A percentile compares a stretch with the other conserved stretches of the same genome.
phyloP scores from a whole-genome alignment of 768 basidiomycete genomes.

The Leccinum longicurvipes region DNA sequence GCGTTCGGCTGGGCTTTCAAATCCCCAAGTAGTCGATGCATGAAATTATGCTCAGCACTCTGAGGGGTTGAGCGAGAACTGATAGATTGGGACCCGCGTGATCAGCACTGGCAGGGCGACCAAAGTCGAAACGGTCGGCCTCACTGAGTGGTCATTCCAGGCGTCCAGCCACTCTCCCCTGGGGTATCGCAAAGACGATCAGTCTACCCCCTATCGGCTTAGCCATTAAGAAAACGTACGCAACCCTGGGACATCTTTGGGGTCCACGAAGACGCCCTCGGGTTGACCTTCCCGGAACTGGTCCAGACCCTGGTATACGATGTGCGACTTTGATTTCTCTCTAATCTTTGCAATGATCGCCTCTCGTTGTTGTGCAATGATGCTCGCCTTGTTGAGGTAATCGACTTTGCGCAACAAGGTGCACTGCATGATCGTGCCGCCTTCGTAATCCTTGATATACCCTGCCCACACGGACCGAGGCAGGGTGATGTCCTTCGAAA shows the following conservation, averaged over 20 bases:
- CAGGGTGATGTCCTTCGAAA: constrained; percentile 95
- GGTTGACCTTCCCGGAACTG: constrained; percentile 64
- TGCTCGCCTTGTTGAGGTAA: constrained; percentile 77
- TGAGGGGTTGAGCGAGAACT: constrained; percentile 41
- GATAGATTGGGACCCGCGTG: neutral
- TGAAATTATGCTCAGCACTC: constrained; percentile 59
- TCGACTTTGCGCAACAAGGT: constrained; percentile 90
- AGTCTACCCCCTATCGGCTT: neutral
- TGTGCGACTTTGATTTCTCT: constrained; percentile 79
- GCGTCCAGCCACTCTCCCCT: constrained; percentile 94
- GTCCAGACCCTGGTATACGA: constrained; percentile 76
- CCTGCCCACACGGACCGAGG: constrained; percentile 92
- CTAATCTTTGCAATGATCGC: constrained; percentile 88
- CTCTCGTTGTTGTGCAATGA: constrained; percentile 79
- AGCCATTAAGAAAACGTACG: constrained; percentile 42
- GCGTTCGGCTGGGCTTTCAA: constrained; percentile 72
- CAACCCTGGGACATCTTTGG: constrained; percentile 83
- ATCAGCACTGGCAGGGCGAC: constrained; percentile 1
- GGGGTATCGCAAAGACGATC: constrained; percentile 5
- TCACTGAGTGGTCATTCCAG: constrained; percentile 72
- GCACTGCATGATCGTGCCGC: constrained; percentile 98
- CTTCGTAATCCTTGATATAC: constrained; percentile 99
- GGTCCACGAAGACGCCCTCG: constrained; percentile 55
- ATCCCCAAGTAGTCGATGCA: constrained; percentile 78
- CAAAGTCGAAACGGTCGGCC: constrained; percentile 21